Evolutionary conservation across 2,329 filamentous ascomycete species (phyloP).

Genomic region (Fusarium irregulare): DNA sequence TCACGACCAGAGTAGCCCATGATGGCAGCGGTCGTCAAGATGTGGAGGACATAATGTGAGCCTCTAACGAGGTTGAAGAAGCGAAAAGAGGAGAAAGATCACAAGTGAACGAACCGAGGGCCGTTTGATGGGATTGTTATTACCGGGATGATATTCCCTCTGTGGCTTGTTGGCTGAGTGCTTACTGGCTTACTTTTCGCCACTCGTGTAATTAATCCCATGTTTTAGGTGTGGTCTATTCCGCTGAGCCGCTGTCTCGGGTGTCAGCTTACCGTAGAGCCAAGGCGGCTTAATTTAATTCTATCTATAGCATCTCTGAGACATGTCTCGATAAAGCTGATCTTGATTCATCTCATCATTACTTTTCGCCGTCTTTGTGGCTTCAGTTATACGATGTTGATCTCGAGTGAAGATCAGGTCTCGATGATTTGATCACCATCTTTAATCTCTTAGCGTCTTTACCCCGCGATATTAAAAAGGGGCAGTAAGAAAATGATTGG

Average conservation of each 20-base stretch:
- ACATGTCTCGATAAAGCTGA: not conserved
- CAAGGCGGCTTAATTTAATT: not conserved
- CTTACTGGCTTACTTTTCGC: constrained; percentile 8
- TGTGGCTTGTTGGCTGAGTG: constrained; percentile 9
- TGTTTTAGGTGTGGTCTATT: constrained; percentile 1
- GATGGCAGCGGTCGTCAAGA: not conserved
- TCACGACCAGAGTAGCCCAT: constrained; percentile 28
- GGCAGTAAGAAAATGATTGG: constrained; percentile 1
- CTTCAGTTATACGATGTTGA: not conserved
- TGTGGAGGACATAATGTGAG: constrained; percentile 3
- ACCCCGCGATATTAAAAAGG: constrained; percentile 20
- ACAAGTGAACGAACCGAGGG: not conserved
- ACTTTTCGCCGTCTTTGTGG: not conserved
- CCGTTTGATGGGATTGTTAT: not conserved
- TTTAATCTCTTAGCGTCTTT: constrained; percentile 3
- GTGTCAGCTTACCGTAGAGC: not conserved
- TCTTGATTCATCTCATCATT: not conserved
- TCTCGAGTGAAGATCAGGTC: not conserved
- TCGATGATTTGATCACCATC: not conserved
- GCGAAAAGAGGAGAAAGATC: constrained; percentile 7
- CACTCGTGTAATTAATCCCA: constrained; percentile 3
- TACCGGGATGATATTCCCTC: constrained; percentile 1
- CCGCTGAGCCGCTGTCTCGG: not conserved
- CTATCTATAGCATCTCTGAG: not conserved
- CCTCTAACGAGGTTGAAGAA: not conserved